Conservation (phyloP, 2,329 filamentous ascomycete genomes). For the Thielaviopsis euricoi region DNA sequence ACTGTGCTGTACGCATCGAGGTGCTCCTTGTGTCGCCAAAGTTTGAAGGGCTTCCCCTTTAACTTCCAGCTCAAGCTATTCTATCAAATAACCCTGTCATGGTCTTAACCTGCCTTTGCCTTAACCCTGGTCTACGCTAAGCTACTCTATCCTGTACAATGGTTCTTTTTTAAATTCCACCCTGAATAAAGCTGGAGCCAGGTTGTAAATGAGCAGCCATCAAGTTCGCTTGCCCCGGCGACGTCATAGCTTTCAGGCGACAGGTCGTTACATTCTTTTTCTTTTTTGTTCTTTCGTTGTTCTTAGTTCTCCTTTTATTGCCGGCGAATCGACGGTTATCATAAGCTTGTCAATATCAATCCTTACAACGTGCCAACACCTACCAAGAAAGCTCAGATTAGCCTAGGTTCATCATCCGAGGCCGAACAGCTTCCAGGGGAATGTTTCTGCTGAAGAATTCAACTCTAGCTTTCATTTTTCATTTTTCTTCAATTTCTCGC, state of each 20-base stretch:
- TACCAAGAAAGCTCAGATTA: no score
- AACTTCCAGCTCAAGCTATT: no score
- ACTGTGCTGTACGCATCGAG: no score
- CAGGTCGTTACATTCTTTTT: background rate
- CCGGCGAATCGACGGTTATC: background rate
- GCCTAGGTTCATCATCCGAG: no score
- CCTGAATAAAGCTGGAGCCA: background rate
- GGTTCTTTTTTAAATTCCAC: background rate
- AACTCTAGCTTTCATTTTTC: background rate
- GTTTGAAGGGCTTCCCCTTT: background rate
- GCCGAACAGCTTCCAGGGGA: background rate
- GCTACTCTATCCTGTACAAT: no score
- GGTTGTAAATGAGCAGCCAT: background rate
- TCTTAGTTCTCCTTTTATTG: background rate
- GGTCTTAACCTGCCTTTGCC: no score
- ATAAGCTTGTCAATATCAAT: background rate
- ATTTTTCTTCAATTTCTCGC: no score
- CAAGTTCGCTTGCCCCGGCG: background rate
- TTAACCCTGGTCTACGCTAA: no score
- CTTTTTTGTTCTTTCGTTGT: background rate
- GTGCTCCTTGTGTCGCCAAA: background rate
- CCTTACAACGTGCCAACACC: background rate
- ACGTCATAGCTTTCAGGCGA: background rate
- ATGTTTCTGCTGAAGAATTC: background rate
- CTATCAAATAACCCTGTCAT: background rate